Conservation (phyloP, 768 basidiomycete genomes). For the Suillus clintonianus region DNA sequence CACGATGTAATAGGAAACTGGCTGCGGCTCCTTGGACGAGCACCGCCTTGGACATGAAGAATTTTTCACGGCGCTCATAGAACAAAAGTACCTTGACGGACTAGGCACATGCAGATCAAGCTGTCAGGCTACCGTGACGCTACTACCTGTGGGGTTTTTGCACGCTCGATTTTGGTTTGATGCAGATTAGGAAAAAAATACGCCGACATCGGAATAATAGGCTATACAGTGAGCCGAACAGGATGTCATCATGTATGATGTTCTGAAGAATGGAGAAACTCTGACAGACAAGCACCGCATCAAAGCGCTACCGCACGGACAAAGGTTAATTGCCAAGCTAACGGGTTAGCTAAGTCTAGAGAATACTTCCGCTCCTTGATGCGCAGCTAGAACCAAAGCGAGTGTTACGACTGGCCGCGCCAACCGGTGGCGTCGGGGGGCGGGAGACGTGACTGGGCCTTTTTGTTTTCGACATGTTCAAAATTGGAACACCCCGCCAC, state of each 20-base stretch:
- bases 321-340: background rate
- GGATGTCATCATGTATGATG: background rate
- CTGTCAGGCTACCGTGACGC: too few species aligned
- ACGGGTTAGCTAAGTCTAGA: slow-evolving; percentile 2
- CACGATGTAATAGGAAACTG: background rate
- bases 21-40: background rate
- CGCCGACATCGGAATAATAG: background rate
- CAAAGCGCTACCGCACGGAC: background rate
- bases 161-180: background rate
- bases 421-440: slow-evolving; percentile 4
- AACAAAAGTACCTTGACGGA: background rate
- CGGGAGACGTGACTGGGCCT: background rate
- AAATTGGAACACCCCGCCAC: background rate
- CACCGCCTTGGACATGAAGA: background rate
- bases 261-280: background rate
- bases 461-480: background rate
- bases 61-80: background rate
- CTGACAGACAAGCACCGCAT: background rate
- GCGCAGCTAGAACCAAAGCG: background rate
- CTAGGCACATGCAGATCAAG: background rate
- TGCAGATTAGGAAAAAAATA: background rate
- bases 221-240: background rate
- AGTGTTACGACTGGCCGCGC: background rate
- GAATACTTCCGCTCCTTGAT: background rate
- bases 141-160: background rate